Evolutionary conservation across 768 basidiomycete species (phyloP).

Genomic region (Cubamyces sp.): DNA sequence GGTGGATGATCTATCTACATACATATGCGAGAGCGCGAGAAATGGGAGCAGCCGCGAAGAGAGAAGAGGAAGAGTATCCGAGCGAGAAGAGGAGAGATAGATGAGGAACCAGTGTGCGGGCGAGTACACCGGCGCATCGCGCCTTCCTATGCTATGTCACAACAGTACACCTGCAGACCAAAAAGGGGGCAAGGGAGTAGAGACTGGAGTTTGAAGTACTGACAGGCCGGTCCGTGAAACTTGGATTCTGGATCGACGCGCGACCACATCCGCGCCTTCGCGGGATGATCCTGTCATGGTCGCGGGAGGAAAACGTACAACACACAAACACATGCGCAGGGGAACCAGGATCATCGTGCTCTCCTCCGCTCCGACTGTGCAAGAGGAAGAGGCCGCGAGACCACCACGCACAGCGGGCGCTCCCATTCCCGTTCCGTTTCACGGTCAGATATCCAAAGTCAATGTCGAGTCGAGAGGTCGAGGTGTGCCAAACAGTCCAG

Average conservation of each 20-base stretch:
- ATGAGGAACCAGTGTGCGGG: not conserved
- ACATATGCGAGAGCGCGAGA: conserved; percentile 9
- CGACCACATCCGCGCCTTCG: not conserved
- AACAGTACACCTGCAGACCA: not conserved
- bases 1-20: conserved; percentile 15
- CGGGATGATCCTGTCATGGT: not conserved
- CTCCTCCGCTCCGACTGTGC: too few species aligned
- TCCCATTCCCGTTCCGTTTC: too few species aligned
- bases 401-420: too few species aligned
- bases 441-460: too few species aligned
- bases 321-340: too few species aligned
- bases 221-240: too few species aligned
- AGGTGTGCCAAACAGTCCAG: not conserved
- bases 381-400: too few species aligned
- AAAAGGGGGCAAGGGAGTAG: too few species aligned
- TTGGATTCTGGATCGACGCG: not conserved
- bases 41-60: not conserved
- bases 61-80: not conserved
- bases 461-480: too few species aligned
- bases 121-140: not conserved
- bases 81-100: not conserved
- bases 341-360: too few species aligned
- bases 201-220: too few species aligned
- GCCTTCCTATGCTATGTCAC: conserved; percentile 10
- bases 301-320: too few species aligned